These are phyloP conservation scores for Exophiala calicioides DNA, from an alignment of 2,329 filamentous ascomycete species.

Conservation along the genomic window DNA sequence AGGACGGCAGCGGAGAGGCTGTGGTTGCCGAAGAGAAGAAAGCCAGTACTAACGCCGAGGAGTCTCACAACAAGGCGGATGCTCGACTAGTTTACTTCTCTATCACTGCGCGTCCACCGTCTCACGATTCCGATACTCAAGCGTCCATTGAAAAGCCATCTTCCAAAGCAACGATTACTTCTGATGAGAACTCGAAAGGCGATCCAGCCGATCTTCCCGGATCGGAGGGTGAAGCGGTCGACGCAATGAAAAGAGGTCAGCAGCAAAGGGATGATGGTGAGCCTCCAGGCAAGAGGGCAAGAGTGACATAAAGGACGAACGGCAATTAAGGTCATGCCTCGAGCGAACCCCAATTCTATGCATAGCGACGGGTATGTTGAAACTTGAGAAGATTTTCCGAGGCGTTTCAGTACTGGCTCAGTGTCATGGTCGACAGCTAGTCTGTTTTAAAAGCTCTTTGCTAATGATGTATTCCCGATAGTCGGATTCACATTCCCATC, in stretches of 20 bases:
- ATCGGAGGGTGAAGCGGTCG: neutral
- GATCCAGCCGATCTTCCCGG: too few relatives aligned
- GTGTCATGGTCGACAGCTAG: too few relatives aligned
- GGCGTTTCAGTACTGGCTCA: too few relatives aligned
- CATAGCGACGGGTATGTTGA: constrained; percentile 5
- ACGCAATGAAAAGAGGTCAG: neutral
- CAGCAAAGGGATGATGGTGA: constrained; percentile 13
- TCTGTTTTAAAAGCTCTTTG: too few relatives aligned
- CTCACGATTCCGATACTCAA: neutral
- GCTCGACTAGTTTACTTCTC: constrained; percentile 17
- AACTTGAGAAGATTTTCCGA: too few relatives aligned
- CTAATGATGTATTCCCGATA: too few relatives aligned
- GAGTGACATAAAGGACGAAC: constrained; percentile 9
- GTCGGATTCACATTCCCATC: too few relatives aligned
- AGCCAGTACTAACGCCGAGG: neutral
- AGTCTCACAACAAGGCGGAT: neutral
- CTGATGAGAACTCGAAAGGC: too few relatives aligned
- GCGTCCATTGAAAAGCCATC: neutral
- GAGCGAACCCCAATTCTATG: constrained; percentile 1
- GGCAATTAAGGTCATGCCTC: neutral
- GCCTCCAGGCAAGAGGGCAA: constrained; percentile 21
- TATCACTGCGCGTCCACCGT: constrained; percentile 14
- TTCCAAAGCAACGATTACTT: neutral
- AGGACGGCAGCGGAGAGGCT: neutral
- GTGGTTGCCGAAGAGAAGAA: neutral